These are phyloP conservation scores for Ophiostoma fasciatum DNA, from an alignment of 2,329 filamentous ascomycete genomes.

Conservation along the genomic window DNA sequence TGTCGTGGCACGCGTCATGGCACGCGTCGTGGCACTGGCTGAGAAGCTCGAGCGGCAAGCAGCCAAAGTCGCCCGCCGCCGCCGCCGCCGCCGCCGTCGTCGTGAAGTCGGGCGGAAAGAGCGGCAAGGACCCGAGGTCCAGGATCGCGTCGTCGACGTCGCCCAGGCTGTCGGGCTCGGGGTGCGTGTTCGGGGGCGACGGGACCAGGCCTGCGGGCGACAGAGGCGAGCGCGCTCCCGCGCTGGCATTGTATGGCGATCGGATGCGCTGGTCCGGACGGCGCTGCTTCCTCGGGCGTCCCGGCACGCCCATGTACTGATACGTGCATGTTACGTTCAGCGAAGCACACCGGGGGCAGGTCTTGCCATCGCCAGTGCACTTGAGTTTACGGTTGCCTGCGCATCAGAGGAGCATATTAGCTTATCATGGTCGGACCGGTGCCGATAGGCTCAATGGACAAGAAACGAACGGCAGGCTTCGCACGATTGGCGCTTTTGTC, in stretches of 20 bases:
- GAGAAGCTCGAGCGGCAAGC: constrained; percentile 2
- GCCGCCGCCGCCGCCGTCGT: background rate
- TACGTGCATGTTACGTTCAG: constrained; percentile 3
- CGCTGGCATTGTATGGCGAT: background rate
- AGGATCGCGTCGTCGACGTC: background rate
- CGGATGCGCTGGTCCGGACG: background rate
- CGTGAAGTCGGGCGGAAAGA: background rate
- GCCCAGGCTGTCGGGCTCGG: background rate
- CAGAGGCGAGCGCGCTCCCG: background rate
- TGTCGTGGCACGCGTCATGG: too few species aligned
- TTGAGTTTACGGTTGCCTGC: constrained; percentile 6
- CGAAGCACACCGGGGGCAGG: constrained; percentile 2
- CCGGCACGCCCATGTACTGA: constrained; percentile 5
- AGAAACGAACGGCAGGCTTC: constrained; percentile 6
- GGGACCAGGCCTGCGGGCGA: background rate
- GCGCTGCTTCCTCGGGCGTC: constrained; percentile 3
- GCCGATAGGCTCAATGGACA: background rate
- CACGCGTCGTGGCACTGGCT: background rate
- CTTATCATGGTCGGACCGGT: too few species aligned
- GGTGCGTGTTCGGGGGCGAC: background rate
- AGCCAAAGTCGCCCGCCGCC: background rate
- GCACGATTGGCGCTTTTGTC: constrained; percentile 8
- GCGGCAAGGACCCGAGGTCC: background rate
- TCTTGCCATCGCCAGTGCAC: background rate
- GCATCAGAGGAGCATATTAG: background rate